Evolutionary conservation across 768 basidiomycete genomes (phyloP).

Genomic region (Panellus pusillus): DNA sequence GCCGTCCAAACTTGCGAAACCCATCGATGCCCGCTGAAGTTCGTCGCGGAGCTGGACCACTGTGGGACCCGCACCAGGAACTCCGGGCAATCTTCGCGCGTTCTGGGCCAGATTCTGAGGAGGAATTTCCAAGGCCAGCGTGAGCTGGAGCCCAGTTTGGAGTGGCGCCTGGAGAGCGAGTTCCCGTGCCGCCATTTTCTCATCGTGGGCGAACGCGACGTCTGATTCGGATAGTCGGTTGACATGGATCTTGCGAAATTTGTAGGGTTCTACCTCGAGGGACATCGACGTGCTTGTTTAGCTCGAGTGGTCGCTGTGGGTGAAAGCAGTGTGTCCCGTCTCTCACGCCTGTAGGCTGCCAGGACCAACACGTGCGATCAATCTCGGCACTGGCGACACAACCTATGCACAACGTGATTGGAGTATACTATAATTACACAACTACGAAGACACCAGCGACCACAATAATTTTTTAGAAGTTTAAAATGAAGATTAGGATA

Average conservation of each 20-base stretch:
- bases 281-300: neutral
- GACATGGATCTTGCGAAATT: conserved; percentile 4
- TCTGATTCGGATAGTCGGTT: conserved; percentile 1
- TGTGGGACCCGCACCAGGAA: neutral
- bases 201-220: no score
- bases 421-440: no score
- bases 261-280: neutral
- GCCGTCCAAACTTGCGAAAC: conserved; percentile 15
- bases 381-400: no score
- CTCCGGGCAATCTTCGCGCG: conserved; percentile 3
- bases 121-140: conserved; percentile 2
- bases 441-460: no score
- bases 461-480: no score
- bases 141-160: neutral
- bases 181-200: conserved; percentile 1
- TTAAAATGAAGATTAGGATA: no score
- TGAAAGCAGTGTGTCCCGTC: no score
- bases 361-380: no score
- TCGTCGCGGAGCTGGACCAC: neutral
- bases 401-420: no score
- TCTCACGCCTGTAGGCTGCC: no score
- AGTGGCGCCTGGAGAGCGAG: conserved; percentile 6
- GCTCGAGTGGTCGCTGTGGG: no score
- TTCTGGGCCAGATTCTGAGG: conserved; percentile 2
- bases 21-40: neutral